These are phyloP conservation scores for Theobroma grandiflorum DNA, from an alignment of 441 rosid species.

Conservation along the genomic window DNA sequence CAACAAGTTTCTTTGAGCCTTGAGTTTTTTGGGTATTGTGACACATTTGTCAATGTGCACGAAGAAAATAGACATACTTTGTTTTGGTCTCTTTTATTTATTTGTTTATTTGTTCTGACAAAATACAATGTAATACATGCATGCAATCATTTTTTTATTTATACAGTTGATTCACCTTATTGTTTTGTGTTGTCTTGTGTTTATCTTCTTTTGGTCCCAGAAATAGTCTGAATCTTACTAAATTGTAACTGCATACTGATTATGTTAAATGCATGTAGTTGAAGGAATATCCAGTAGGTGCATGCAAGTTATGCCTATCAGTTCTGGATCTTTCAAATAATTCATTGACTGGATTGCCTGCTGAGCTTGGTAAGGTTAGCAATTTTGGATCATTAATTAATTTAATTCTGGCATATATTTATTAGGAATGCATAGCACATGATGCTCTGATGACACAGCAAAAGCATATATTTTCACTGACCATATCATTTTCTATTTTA, in stretches of 20 bases:
- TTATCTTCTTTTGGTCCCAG: not conserved
- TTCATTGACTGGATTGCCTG: constrained; percentile 84
- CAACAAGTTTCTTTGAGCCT: not conserved
- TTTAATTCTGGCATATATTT: constrained; percentile 7
- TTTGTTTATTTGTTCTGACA: not conserved
- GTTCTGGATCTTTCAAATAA: constrained; percentile 95
- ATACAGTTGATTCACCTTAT: not conserved
- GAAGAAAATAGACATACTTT: not conserved
- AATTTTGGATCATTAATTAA: constrained; percentile 20
- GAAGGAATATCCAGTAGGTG: constrained; percentile 84
- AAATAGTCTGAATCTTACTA: not conserved
- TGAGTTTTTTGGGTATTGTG: not conserved
- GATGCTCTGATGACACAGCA: constrained; percentile 12
- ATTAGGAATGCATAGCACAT: constrained; percentile 13
- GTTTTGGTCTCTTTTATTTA: not conserved
- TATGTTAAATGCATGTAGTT: constrained; percentile 56
- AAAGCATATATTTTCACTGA: not conserved
- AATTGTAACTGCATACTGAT: constrained; percentile 29
- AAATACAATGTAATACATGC: not conserved
- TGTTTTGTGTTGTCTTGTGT: not conserved
- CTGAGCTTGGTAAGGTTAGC: constrained; percentile 81
- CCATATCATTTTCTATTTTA: not conserved
- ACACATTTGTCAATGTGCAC: not conserved
- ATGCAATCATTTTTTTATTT: not conserved
- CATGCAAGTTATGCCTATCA: constrained; percentile 74